Base-by-base conservation (phyloP, 192 early-diverging fungal species). In the Linnemannia exigua region DNA sequence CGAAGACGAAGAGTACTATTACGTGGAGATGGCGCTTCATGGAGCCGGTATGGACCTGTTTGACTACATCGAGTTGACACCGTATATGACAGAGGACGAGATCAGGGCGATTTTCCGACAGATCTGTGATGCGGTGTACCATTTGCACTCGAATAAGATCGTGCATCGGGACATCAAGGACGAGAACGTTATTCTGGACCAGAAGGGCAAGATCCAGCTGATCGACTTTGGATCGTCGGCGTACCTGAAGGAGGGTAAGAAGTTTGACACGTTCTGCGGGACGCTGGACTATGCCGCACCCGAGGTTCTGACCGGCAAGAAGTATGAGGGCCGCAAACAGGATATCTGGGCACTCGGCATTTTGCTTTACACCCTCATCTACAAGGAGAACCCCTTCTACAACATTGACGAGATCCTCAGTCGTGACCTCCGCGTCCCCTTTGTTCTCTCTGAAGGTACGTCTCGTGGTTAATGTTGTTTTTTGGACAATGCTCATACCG, bases 141-240 rank as follows among this genome's bases (percentile, higher is more conserved):
- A 94, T 82, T 70, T 95, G 38, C 94, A 95, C 76, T 78, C 85
- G 37, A 84, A 92, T 67, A 91, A 90, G 38, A 94, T 96, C 80
- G 93, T 94, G 22, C 96, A 97, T 71, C 87, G 95, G 37, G 96
- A 97, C 87, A 96, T 97, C 83, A 97, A 97, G 84, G 96, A 97
- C 72, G 96, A 97, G 77, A 97, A 97, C 87, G 93, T 96, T n/a
- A 92, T 96, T 75, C 76, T 95, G 67, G 92, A 94, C 79, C 85
- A 92, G 54, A 47, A 81, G 22, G 87, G 89, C 67, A 83, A 79
- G n/a, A 88, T 95, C 67, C 93, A 96, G 70, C 80, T 97, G 72
- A 94, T 97, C 74, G 96, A 97, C 78, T 97, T 97, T 92, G 96
- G 96, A 17, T 91, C 91, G 63, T 92, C 94, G 0, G 91, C 92